Base-by-base conservation (phyloP, 176 grass and related monocot genomes). In the Carex cristatella region DNA sequence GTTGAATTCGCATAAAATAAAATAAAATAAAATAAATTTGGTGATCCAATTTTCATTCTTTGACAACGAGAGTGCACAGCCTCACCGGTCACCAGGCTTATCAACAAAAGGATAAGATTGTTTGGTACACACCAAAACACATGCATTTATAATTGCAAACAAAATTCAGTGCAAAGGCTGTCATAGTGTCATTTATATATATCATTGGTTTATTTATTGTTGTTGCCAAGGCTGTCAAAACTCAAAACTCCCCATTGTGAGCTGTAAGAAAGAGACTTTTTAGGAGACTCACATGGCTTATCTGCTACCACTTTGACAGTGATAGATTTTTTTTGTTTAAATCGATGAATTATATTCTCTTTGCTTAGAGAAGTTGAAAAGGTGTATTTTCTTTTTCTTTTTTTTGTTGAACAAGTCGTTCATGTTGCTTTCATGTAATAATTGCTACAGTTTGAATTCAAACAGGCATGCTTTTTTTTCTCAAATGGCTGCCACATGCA, bases 151-250 rank as follows among this genome's bases (percentile, higher is more conserved):
- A 54, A 77, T 55, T 77, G 48, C 4, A 31, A 55, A 28, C 48
- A 54, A 54, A 56, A 7, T 55, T 23, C 48, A 31, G 28, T 31
- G 11, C 23, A 55, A 30, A 55, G 48, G 48, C 73, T 77, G 73
- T 77, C 73, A 31, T 77, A 49, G 9, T 49, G 48, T 70, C 7
- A 19, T 70, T 76, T 77, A 4, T 10, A 4, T 10, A 77, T 16
- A 31, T 55, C 72, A 30, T 77, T 77, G 12, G 46, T 77, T 77
- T 14, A 42, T 77, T 75, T 27, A 55, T 54, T 31, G 7, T 72
- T 51, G 18, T 74, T 51, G 44, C 42, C 44, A 78, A 56, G 51
- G 74, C 74, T 78, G 74, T 78, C 74, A 78, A 71, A 78, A 78
- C 12, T 78, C 74, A 78, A 71, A 78, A 78, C 12, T 33, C 15